Evolutionary conservation across 352 stramenopile species (phyloP).

Genomic region (Pythium monospermum): DNA sequence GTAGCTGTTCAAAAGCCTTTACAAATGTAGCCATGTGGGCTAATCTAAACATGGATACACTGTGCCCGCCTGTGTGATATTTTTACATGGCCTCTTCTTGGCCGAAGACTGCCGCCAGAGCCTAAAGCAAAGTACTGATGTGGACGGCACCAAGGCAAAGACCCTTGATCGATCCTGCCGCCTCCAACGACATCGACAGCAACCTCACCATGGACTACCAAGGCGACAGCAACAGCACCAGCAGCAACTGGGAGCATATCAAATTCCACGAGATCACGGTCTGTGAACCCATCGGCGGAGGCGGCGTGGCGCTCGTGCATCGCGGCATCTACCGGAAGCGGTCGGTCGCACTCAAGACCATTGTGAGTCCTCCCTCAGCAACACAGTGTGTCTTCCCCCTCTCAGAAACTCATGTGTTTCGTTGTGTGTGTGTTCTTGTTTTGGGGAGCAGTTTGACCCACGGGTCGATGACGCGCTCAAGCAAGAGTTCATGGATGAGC

Average conservation of each 20-base stretch:
- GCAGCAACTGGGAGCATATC: slow-evolving; percentile 86
- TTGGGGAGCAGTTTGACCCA: slow-evolving; percentile 67
- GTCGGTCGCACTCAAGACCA: slow-evolving; percentile 84
- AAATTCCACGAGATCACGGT: slow-evolving; percentile 75
- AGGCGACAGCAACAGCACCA: too few relatives aligned
- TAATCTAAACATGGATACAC: not conserved
- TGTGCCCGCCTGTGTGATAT: not conserved
- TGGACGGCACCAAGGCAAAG: too few relatives aligned
- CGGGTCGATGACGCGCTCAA: slow-evolving; percentile 81
- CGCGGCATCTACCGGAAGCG: slow-evolving; percentile 65
- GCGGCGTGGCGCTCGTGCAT: slow-evolving; percentile 88
- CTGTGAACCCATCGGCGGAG: slow-evolving; percentile 82
- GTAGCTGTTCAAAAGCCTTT: too few relatives aligned
- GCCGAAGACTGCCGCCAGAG: not conserved
- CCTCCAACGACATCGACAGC: too few relatives aligned
- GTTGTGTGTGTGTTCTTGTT: not conserved
- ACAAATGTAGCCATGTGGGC: slow-evolving; percentile 3
- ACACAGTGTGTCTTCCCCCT: not conserved
- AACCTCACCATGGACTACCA: too few relatives aligned
- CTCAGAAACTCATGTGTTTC: not conserved
- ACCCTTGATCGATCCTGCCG: too few relatives aligned
- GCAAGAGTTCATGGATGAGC: slow-evolving; percentile 91
- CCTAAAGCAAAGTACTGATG: too few relatives aligned
- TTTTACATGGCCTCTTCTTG: too few relatives aligned
- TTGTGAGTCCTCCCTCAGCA: slow-evolving; percentile 63